Conservation (phyloP, 1,139 yeast species). For the Suhomyces taliae region DNA sequence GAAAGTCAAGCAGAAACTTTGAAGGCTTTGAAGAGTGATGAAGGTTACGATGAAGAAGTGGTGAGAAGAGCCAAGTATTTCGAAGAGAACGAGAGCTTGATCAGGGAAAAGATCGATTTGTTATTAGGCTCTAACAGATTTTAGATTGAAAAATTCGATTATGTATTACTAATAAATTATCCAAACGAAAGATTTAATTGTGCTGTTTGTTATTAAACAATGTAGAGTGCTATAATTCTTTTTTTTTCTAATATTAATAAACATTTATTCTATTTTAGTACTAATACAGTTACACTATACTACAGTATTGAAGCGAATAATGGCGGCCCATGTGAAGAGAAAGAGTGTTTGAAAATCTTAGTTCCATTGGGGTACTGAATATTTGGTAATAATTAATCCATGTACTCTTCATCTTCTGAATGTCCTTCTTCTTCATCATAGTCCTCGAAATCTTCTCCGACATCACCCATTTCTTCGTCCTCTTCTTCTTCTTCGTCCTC, state of each 20-base stretch:
- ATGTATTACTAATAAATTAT: conserved; percentile 8
- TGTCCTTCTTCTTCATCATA: conserved; percentile 13
- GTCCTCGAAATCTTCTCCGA: conserved; percentile 23
- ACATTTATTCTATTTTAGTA: neutral
- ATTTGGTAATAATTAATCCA: conserved; percentile 6
- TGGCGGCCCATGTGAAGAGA: no score
- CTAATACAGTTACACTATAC: conserved; percentile 4
- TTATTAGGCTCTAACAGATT: conserved; percentile 47
- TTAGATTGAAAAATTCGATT: conserved; percentile 10
- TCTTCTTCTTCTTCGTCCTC: conserved; percentile 15
- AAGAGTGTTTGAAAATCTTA: neutral
- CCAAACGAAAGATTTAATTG: neutral
- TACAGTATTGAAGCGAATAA: conserved; percentile 5
- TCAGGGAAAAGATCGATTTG: conserved; percentile 74
- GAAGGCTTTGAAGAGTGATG: conserved; percentile 78
- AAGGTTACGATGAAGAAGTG: conserved; percentile 85
- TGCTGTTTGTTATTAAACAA: neutral
- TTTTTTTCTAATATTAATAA: neutral
- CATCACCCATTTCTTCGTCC: conserved; percentile 13
- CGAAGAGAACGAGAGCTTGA: conserved; percentile 62
- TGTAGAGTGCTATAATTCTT: no score
- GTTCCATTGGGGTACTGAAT: no score
- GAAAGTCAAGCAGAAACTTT: conserved; percentile 74
- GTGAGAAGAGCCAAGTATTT: conserved; percentile 84
- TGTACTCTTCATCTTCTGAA: conserved; percentile 14